phyloP scores from a whole-genome alignment of 176 grass and related monocot genomes.

The Oryza officinalis region DNA sequence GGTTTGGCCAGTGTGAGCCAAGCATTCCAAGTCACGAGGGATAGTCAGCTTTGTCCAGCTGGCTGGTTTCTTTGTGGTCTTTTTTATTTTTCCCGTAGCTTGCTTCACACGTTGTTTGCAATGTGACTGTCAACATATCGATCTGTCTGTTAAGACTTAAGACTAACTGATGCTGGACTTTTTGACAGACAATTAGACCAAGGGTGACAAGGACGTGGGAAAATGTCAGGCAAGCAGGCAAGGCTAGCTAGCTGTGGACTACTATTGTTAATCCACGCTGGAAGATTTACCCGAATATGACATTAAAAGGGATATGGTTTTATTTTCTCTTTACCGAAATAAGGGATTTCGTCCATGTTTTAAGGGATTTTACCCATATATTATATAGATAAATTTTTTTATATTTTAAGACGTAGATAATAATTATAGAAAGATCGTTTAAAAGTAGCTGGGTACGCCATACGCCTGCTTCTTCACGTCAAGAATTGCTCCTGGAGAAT shows the following conservation, averaged over 20 bases:
- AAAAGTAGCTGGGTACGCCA: no score
- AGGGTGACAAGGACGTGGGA: background rate
- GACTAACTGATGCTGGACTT: background rate
- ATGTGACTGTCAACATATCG: background rate
- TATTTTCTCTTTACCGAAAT: background rate
- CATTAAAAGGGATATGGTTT: background rate
- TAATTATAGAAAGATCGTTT: no score
- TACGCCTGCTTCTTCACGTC: background rate
- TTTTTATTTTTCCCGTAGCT: background rate
- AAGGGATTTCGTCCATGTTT: no score
- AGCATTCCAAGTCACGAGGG: background rate
- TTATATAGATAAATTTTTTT: no score
- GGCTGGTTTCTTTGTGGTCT: no score
- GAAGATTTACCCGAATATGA: conserved; percentile 24
- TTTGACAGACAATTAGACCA: background rate
- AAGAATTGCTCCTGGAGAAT: background rate
- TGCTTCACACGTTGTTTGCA: conserved; percentile 7
- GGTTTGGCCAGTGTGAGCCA: background rate
- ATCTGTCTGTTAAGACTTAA: background rate
- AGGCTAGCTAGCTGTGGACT: no score
- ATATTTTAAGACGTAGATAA: no score
- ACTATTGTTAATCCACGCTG: background rate
- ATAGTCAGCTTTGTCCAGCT: no score
- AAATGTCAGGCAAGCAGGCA: background rate
- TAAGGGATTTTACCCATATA: no score